phyloP scores from a whole-genome alignment of 1,139 yeast species.

The Debaryomyces nepalensis region DNA sequence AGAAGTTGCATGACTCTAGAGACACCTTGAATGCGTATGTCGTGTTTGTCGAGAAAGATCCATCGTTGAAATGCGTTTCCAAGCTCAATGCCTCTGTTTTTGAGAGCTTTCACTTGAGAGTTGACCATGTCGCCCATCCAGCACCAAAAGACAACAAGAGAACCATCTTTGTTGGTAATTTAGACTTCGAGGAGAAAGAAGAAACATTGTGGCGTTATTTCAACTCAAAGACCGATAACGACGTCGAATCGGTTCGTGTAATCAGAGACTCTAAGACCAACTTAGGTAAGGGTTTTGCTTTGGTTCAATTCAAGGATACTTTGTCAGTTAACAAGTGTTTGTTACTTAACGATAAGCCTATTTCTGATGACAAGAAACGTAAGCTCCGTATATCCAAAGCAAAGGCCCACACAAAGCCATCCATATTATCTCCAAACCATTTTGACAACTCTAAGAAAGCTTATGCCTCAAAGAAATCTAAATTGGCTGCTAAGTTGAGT shows the following conservation, averaged over 20 bases:
- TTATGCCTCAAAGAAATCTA: conserved; percentile 27
- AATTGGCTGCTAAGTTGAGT: conserved; percentile 38
- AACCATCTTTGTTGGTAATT: conserved; percentile 89
- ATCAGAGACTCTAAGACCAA: conserved; percentile 93
- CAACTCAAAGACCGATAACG: conserved; percentile 59
- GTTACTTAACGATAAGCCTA: conserved; percentile 71
- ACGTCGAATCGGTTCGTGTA: conserved; percentile 85
- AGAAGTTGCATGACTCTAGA: conserved; percentile 75
- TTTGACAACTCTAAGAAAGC: conserved; percentile 39
- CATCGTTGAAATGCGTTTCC: conserved; percentile 57
- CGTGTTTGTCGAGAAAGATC: conserved; percentile 62
- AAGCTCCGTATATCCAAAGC: conserved; percentile 82
- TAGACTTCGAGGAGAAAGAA: conserved; percentile 91
- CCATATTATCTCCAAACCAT: conserved; percentile 50
- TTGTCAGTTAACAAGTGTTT: conserved; percentile 83
- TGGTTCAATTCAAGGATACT: conserved; percentile 87
- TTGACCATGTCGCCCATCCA: conserved; percentile 92
- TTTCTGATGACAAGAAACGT: conserved; percentile 55
- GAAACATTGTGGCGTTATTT: conserved; percentile 89
- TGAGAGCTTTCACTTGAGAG: conserved; percentile 77
- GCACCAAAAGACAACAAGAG: conserved; percentile 81
- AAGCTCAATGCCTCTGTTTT: conserved; percentile 70
- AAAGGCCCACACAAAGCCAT: conserved; percentile 57
- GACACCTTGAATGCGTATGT: conserved; percentile 88
- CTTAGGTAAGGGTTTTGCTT: conserved; percentile 96